phyloP scores from a whole-genome alignment of 2,329 filamentous ascomycete genomes.

The Ascochyta clinopodiicola region DNA sequence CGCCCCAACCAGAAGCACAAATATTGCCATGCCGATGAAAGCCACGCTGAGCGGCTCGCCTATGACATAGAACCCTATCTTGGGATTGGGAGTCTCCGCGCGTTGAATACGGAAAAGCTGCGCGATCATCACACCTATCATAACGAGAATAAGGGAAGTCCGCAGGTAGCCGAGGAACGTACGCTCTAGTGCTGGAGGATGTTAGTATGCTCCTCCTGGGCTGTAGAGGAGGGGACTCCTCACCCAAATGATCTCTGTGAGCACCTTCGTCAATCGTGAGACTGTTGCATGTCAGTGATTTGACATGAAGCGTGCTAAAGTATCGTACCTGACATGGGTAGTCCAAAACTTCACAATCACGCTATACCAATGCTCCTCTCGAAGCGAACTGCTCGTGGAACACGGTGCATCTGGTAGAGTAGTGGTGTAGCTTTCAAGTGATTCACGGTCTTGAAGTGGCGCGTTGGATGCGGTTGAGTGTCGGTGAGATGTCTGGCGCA shows the following conservation, averaged over 20 bases:
- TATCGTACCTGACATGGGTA: slow-evolving; percentile 51
- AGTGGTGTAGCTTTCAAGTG: slow-evolving; percentile 10
- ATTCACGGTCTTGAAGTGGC: slow-evolving; percentile 1
- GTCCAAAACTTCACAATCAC: slow-evolving; percentile 56
- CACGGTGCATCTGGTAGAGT: slow-evolving; percentile 5
- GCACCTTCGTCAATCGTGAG: slow-evolving; percentile 58
- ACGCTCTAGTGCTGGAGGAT: slow-evolving; percentile 68
- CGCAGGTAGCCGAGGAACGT: slow-evolving; percentile 77
- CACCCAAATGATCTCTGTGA: slow-evolving; percentile 65
- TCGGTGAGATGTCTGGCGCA: slow-evolving; percentile 10
- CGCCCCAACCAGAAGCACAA: slow-evolving; percentile 61
- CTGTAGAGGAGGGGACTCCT: slow-evolving; percentile 16
- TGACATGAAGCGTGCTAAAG: neutral
- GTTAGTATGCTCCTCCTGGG: slow-evolving; percentile 12
- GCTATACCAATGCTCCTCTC: slow-evolving; percentile 44
- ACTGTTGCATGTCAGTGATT: slow-evolving; percentile 11
- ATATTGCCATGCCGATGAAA: slow-evolving; percentile 57
- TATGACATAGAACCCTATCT: slow-evolving; percentile 66
- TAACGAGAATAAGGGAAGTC: slow-evolving; percentile 72
- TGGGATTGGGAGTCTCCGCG: slow-evolving; percentile 48
- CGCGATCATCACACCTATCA: slow-evolving; percentile 69
- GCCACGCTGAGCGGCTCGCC: slow-evolving; percentile 65
- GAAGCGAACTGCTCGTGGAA: neutral
- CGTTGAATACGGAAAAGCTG: slow-evolving; percentile 72
- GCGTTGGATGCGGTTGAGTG: slow-evolving; percentile 10